These are phyloP conservation scores for Hemisphaericaspora xylanilytica DNA, from an alignment of 1,139 yeast species.

Conservation along the genomic window DNA sequence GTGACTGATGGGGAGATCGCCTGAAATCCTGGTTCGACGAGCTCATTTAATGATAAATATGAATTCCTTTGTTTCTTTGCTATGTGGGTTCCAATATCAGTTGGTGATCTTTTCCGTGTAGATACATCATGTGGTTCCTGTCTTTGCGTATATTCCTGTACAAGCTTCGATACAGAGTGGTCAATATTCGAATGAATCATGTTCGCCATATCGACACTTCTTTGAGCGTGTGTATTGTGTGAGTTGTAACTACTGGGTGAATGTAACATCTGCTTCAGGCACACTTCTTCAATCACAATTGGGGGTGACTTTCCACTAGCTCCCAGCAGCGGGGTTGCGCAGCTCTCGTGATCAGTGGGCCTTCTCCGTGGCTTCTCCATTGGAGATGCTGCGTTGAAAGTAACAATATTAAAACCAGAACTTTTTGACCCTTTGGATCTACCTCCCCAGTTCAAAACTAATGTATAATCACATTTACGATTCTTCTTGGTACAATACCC, in stretches of 20 bases:
- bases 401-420: not conserved
- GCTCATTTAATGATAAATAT: not conserved
- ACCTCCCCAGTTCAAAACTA: conserved; percentile 77
- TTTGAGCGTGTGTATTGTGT: too few species aligned
- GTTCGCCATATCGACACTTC: too few species aligned
- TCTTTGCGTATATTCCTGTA: not conserved
- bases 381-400: too few species aligned
- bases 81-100: not conserved
- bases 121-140: not conserved
- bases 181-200: too few species aligned
- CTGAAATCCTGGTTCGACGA: not conserved
- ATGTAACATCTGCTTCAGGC: too few species aligned
- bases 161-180: too few species aligned
- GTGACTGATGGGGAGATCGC: too few species aligned
- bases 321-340: too few species aligned
- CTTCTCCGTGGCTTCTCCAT: not conserved
- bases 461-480: conserved; percentile 59
- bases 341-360: not conserved
- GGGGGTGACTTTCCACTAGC: too few species aligned
- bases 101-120: not conserved
- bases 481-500: conserved; percentile 52
- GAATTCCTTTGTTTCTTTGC: not conserved
- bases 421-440: conserved; percentile 36
- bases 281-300: too few species aligned
- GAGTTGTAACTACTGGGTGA: too few species aligned